These are phyloP conservation scores for Anastatica hierochuntica DNA, from an alignment of 345 rosid species.

Conservation along the genomic window DNA sequence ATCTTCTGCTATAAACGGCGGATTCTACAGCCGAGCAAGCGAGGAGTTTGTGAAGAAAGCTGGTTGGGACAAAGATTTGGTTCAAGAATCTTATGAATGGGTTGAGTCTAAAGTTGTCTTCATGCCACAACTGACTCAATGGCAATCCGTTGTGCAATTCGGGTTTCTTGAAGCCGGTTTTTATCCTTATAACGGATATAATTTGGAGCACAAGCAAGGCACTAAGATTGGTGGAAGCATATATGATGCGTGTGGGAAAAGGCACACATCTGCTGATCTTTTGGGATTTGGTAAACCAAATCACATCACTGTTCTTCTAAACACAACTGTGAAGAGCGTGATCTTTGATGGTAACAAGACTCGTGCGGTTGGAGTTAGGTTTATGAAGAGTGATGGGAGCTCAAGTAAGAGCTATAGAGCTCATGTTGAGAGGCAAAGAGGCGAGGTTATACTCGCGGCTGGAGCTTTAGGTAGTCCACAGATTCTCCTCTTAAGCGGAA, in stretches of 20 bases:
- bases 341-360: constrained; percentile 35
- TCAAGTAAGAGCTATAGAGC: constrained; percentile 35
- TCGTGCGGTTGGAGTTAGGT: constrained; percentile 41
- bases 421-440: constrained; percentile 38
- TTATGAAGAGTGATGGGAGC: constrained; percentile 45
- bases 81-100: constrained; percentile 57
- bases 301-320: constrained; percentile 42
- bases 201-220: constrained; percentile 54
- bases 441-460: constrained; percentile 62
- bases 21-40: constrained; percentile 68
- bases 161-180: constrained; percentile 73
- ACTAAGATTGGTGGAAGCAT: constrained; percentile 67
- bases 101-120: constrained; percentile 61
- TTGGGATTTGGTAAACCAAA: constrained; percentile 39
- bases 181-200: constrained; percentile 54
- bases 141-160: constrained; percentile 53
- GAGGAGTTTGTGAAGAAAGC: constrained; percentile 34
- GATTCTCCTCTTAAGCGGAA: constrained; percentile 54
- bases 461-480: constrained; percentile 79
- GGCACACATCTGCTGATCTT: constrained; percentile 72
- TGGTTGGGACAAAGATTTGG: constrained; percentile 53
- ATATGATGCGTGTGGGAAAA: constrained; percentile 47
- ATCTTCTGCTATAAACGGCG: constrained; percentile 60
- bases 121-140: constrained; percentile 46
- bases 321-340: constrained; percentile 48